A percentile compares a stretch with the other conserved stretches of the same genome.
phyloP scores from a whole-genome alignment of 371 early-diverging fungal species.

The Mortierella sp. region DNA sequence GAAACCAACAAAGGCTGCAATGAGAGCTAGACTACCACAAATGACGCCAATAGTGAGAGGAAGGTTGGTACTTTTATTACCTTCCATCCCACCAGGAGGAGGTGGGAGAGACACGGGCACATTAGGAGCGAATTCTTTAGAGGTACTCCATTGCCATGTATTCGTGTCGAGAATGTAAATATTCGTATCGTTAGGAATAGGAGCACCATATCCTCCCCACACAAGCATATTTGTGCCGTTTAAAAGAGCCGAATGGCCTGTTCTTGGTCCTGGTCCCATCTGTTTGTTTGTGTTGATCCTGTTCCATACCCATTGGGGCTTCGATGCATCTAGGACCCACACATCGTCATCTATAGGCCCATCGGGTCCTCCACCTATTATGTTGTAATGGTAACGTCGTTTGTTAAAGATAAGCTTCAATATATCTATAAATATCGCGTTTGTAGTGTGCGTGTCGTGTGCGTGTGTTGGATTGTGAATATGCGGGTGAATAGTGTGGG shows the following conservation, averaged over 20 bases:
- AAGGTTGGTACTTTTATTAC: conserved; percentile 25
- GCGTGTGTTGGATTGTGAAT: neutral
- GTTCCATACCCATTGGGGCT: conserved; percentile 43
- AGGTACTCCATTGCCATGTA: conserved; percentile 38
- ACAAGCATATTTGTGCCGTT: conserved; percentile 53
- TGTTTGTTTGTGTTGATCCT: conserved; percentile 39
- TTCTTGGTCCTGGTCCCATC: conserved; percentile 39
- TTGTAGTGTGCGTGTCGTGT: neutral
- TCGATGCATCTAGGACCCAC: conserved; percentile 46
- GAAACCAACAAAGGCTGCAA: conserved; percentile 38
- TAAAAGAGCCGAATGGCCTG: conserved; percentile 45
- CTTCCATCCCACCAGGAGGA: neutral
- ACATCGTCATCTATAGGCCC: conserved; percentile 44
- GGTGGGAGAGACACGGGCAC: neutral
- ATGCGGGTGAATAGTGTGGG: neutral
- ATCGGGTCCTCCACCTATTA: conserved; percentile 45
- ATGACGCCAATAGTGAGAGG: conserved; percentile 47
- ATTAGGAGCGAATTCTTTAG: conserved; percentile 14
- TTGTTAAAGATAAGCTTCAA: neutral
- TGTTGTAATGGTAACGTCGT: neutral
- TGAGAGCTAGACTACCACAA: conserved; percentile 42
- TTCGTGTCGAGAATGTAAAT: conserved; percentile 43
- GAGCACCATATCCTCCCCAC: conserved; percentile 49
- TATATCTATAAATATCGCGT: neutral
- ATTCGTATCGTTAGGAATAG: conserved; percentile 25